These are phyloP conservation scores for Corymbia citriodora DNA, from an alignment of 441 rosid species.

Conservation along the genomic window DNA sequence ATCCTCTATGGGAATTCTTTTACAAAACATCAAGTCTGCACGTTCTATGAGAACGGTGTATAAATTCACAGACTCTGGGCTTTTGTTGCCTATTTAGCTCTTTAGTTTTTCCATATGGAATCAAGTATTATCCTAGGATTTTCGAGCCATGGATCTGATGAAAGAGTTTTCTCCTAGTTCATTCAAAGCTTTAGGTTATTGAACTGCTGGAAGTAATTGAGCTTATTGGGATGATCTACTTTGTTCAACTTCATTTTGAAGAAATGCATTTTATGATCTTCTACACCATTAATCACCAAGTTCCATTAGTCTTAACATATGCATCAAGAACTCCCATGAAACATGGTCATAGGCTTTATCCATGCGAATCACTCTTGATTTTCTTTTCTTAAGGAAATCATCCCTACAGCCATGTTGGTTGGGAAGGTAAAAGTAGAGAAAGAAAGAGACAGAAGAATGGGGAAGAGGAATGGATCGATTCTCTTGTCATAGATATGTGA, in stretches of 20 bases:
- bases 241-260: background rate
- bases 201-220: background rate
- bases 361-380: background rate
- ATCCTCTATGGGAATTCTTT: background rate
- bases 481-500: background rate
- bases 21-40: background rate
- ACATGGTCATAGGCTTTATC: background rate
- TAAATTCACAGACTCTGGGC: background rate
- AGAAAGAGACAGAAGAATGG: background rate
- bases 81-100: background rate
- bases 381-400: background rate
- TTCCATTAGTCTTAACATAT: background rate
- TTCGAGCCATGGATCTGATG: background rate
- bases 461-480: background rate
- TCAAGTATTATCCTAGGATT: background rate
- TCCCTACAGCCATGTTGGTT: background rate
- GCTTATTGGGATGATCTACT: background rate
- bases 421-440: background rate
- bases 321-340: background rate
- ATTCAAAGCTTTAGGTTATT: background rate
- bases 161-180: background rate
- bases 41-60: background rate
- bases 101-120: background rate
- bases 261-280: background rate
- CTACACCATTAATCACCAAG: background rate